Percentiles rank a stretch among this genome's conserved stretches.
phyloP scores from a whole-genome alignment of 2,329 filamentous ascomycete species.

The Epichloe baconii region DNA sequence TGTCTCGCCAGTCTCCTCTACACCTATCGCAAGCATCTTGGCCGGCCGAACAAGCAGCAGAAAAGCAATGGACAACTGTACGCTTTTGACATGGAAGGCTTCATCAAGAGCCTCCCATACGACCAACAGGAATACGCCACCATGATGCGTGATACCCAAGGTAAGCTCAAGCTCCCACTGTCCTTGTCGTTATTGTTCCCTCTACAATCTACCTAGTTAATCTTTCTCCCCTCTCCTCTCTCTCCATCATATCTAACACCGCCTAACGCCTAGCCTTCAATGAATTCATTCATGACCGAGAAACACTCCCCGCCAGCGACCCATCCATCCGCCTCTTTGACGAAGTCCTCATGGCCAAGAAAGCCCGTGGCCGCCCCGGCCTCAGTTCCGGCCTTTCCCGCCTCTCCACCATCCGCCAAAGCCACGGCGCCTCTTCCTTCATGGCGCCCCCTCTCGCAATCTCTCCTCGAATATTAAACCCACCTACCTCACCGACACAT shows the following conservation, averaged over 20 bases:
- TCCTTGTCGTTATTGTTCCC: background rate
- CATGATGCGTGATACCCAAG: slow-evolving; percentile 55
- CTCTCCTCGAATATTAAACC: slow-evolving; percentile 27
- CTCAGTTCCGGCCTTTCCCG: slow-evolving; percentile 52
- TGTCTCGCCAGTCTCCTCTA: slow-evolving; percentile 54
- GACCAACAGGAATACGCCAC: slow-evolving; percentile 52
- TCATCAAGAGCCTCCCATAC: slow-evolving; percentile 49
- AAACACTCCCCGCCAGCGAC: slow-evolving; percentile 48
- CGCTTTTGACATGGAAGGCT: slow-evolving; percentile 52
- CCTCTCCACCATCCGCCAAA: slow-evolving; percentile 45
- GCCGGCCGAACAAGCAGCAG: slow-evolving; percentile 46
- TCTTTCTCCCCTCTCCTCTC: background rate
- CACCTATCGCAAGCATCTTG: slow-evolving; percentile 51
- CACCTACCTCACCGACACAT: slow-evolving; percentile 56
- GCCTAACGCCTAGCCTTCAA: slow-evolving; percentile 39
- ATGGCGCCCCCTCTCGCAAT: slow-evolving; percentile 22
- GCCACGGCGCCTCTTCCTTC: slow-evolving; percentile 31
- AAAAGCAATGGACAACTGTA: slow-evolving; percentile 47
- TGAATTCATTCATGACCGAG: slow-evolving; percentile 74
- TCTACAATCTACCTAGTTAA: background rate
- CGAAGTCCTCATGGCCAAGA: slow-evolving; percentile 72
- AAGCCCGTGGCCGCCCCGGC: slow-evolving; percentile 49
- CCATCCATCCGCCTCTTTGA: slow-evolving; percentile 66
- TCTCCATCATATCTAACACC: background rate
- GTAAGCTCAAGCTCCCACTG: slow-evolving; percentile 23